Conservation (phyloP, 768 basidiomycete species). For the Boletus speciosus region DNA sequence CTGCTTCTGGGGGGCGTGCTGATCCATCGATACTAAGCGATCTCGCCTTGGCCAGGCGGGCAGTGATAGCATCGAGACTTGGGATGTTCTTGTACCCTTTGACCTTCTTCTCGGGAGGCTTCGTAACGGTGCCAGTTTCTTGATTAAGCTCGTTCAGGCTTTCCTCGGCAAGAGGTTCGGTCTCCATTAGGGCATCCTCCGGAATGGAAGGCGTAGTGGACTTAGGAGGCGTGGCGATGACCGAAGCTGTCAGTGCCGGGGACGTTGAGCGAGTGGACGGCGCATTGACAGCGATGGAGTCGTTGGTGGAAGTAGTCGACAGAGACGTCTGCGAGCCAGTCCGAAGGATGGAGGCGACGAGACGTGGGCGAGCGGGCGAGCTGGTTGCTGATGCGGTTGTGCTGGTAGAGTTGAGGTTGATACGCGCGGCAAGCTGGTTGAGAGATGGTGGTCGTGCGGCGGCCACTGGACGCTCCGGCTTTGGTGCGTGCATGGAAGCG, state of each 20-base stretch:
- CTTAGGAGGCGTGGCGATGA: slow-evolving; percentile 39
- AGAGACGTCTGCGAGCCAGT: slow-evolving; percentile 55
- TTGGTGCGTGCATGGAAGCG: slow-evolving; percentile 34
- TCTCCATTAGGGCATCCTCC: slow-evolving; percentile 33
- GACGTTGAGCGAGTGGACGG: slow-evolving; percentile 67
- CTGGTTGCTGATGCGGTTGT: slow-evolving; percentile 20
- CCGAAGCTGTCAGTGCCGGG: slow-evolving; percentile 49
- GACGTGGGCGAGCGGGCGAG: slow-evolving; percentile 54
- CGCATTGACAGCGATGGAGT: slow-evolving; percentile 65
- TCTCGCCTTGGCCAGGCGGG: slow-evolving; percentile 67
- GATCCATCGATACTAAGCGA: slow-evolving; percentile 58
- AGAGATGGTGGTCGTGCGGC: slow-evolving; percentile 61
- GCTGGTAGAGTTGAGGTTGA: slow-evolving; percentile 43
- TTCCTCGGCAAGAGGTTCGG: slow-evolving; percentile 58
- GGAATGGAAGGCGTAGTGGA: slow-evolving; percentile 41
- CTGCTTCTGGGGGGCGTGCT: slow-evolving; percentile 68
- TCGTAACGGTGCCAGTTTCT: slow-evolving; percentile 39
- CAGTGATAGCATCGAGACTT: slow-evolving; percentile 80
- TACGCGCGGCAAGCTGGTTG: slow-evolving; percentile 78
- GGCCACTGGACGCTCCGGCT: slow-evolving; percentile 35
- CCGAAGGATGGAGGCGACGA: slow-evolving; percentile 69
- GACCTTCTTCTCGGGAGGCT: slow-evolving; percentile 36
- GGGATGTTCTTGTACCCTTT: slow-evolving; percentile 87
- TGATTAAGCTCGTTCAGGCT: slow-evolving; percentile 62
- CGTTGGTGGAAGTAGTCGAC: slow-evolving; percentile 45